These are phyloP conservation scores for Colletotrichum sp. DNA, from an alignment of 2,329 filamentous ascomycete genomes.

Conservation along the genomic window DNA sequence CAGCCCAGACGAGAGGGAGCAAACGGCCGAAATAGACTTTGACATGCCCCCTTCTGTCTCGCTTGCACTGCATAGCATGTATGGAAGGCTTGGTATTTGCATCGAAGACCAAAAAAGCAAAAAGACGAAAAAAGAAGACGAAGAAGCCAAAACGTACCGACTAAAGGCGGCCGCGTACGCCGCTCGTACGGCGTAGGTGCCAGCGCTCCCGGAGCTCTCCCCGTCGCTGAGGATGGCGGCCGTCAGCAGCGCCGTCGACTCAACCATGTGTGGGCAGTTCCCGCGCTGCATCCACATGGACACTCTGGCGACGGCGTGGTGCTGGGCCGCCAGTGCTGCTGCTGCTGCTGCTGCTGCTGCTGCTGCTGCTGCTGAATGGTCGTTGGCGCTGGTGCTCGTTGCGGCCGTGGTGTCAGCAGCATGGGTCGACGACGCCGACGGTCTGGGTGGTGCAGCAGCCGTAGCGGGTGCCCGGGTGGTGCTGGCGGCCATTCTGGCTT, in stretches of 20 bases:
- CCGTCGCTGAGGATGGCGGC: constrained; percentile 72
- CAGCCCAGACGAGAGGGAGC: not conserved
- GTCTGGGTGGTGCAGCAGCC: constrained; percentile 15
- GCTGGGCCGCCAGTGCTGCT: constrained; percentile 36
- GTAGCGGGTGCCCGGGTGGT: not conserved
- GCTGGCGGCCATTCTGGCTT: not conserved
- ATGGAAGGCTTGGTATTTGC: not conserved
- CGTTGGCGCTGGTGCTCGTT: not conserved
- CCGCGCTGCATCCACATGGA: constrained; percentile 75
- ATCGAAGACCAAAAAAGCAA: not conserved
- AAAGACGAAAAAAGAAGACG: not conserved
- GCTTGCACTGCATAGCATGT: not conserved
- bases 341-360: constrained; percentile 19
- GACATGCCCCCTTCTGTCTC: not conserved
- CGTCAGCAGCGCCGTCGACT: constrained; percentile 76
- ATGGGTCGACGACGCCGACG: not conserved
- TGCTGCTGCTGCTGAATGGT: not conserved
- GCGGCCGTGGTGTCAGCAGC: not conserved
- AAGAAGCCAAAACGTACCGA: constrained; percentile 54
- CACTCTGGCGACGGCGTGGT: constrained; percentile 60
- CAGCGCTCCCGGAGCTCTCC: constrained; percentile 39
- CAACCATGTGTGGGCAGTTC: constrained; percentile 78
- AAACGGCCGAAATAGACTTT: constrained; percentile 5
- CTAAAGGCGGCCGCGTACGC: constrained; percentile 78
- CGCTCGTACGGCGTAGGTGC: constrained; percentile 66